Percentiles rank a stretch among this genome's conserved stretches.
phyloP scores from a whole-genome alignment of 768 basidiomycete genomes.

The Naematelia aurantialba region DNA sequence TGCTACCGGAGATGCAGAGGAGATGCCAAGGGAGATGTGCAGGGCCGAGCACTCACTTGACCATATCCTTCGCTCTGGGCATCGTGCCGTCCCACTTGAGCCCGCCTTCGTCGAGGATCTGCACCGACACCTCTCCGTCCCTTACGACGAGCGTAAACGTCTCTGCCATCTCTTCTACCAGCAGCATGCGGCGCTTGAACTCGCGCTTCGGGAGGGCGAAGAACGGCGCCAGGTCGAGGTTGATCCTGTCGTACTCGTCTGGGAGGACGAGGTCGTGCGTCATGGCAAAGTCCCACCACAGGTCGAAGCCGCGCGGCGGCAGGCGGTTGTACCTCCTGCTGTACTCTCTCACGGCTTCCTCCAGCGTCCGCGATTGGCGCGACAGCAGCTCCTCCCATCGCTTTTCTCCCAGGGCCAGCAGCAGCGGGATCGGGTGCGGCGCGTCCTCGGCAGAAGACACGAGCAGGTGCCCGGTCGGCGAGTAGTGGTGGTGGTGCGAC shows the following conservation, averaged over 20 bases:
- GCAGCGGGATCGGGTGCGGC: constrained; percentile 50
- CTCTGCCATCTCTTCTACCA: constrained; percentile 49
- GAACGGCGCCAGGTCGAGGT: constrained; percentile 49
- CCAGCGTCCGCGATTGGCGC: constrained; percentile 48
- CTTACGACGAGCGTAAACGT: constrained; percentile 43
- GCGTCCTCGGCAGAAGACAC: constrained; percentile 23
- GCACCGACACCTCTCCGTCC: constrained; percentile 37
- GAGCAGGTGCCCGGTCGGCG: constrained; percentile 45
- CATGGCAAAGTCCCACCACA: constrained; percentile 49
- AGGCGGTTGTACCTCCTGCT: constrained; percentile 47
- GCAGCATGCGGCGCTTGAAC: constrained; percentile 45
- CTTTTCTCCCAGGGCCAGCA: constrained; percentile 47
- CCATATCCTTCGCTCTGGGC: constrained; percentile 41
- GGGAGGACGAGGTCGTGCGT: constrained; percentile 41
- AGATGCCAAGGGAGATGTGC: no score
- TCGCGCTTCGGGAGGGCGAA: constrained; percentile 46
- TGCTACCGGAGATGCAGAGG: no score
- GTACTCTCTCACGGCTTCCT: constrained; percentile 51
- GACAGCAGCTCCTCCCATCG: constrained; percentile 48
- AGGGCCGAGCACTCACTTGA: constrained; percentile 30
- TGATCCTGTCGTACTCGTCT: constrained; percentile 50
- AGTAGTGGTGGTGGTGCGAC: constrained; percentile 30
- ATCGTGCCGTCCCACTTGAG: constrained; percentile 47
- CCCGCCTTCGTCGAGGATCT: constrained; percentile 44
- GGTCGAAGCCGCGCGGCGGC: constrained; percentile 52